phyloP scores from a whole-genome alignment of 495 filamentous ascomycete species.

The Podospora anserina region DNA sequence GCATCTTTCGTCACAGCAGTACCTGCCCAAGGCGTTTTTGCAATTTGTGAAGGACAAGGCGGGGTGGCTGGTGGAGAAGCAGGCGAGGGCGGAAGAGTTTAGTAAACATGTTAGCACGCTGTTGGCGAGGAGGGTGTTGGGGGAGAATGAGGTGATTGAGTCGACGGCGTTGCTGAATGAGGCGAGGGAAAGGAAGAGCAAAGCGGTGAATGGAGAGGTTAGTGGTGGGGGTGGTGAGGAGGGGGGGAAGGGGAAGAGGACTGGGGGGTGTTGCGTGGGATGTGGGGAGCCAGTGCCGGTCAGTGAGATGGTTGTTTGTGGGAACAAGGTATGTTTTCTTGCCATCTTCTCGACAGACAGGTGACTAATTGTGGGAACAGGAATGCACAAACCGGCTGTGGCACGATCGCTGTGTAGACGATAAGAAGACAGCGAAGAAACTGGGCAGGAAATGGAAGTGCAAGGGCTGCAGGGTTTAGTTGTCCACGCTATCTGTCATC shows the following conservation, averaged over 20 bases:
- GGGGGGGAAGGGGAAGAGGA: conserved; percentile 26
- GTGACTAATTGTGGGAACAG: conserved; percentile 27
- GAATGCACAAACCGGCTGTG: conserved; percentile 35
- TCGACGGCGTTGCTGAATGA: conserved; percentile 39
- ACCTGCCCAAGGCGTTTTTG: conserved; percentile 44
- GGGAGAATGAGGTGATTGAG: conserved; percentile 34
- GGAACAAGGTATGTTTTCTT: conserved; percentile 40
- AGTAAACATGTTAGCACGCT: conserved; percentile 45
- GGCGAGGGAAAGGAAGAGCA: conserved; percentile 22
- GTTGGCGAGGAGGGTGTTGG: conserved; percentile 40
- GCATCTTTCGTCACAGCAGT: conserved; percentile 45
- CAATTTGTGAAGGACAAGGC: conserved; percentile 44
- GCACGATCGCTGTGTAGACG: conserved; percentile 27
- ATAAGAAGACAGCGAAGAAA: conserved; percentile 14
- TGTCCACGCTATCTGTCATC: conserved; percentile 2
- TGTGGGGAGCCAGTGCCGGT: conserved; percentile 42
- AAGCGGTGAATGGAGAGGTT: neutral
- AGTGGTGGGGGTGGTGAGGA: conserved; percentile 23
- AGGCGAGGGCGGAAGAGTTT: conserved; percentile 43
- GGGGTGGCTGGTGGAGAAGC: conserved; percentile 41
- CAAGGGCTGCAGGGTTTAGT: conserved; percentile 10
- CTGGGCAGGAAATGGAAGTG: conserved; percentile 24
- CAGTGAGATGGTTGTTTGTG: conserved; percentile 39
- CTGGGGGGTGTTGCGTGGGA: conserved; percentile 38
- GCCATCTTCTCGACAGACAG: neutral